phyloP scores from a whole-genome alignment of 2,329 filamentous ascomycete genomes.

The Pseudogymnoascus sp. region DNA sequence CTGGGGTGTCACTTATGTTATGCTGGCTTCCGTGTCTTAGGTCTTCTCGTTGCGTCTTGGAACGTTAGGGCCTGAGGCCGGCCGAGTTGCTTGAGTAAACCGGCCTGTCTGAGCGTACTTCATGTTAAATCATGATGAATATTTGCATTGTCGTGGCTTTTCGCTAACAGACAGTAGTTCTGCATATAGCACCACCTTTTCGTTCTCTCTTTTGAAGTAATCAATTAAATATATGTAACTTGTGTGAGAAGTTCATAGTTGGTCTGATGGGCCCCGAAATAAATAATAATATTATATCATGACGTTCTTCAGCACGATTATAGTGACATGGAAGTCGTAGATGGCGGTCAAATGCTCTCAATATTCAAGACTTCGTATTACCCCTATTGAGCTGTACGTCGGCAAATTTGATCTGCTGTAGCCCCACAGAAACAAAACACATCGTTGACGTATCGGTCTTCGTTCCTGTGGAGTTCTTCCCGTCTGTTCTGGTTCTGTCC shows the following conservation, averaged over 20 bases:
- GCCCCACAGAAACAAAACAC: background rate
- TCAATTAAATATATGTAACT: background rate
- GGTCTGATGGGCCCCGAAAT: background rate
- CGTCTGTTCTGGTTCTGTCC: background rate
- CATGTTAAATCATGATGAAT: background rate
- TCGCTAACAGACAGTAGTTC: slow-evolving; percentile 7
- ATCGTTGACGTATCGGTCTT: background rate
- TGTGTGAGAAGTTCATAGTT: background rate
- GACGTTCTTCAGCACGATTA: background rate
- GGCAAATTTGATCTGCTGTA: background rate
- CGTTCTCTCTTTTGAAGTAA: background rate
- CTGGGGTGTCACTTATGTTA: slow-evolving; percentile 38
- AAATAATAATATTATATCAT: background rate
- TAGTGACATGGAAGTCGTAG: background rate
- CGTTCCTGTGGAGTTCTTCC: background rate
- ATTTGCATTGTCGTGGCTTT: background rate
- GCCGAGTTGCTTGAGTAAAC: slow-evolving; percentile 61
- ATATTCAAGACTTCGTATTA: background rate
- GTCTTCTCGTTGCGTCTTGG: slow-evolving; percentile 53
- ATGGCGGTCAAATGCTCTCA: no score
- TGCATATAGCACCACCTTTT: background rate
- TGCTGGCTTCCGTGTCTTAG: slow-evolving; percentile 54
- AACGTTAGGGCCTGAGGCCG: slow-evolving; percentile 45
- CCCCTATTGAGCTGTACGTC: background rate
- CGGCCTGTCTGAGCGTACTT: slow-evolving; percentile 55